Base-by-base conservation (phyloP, 108 stramenopile genomes). In the Pseudonitzschia pungens region DNA sequence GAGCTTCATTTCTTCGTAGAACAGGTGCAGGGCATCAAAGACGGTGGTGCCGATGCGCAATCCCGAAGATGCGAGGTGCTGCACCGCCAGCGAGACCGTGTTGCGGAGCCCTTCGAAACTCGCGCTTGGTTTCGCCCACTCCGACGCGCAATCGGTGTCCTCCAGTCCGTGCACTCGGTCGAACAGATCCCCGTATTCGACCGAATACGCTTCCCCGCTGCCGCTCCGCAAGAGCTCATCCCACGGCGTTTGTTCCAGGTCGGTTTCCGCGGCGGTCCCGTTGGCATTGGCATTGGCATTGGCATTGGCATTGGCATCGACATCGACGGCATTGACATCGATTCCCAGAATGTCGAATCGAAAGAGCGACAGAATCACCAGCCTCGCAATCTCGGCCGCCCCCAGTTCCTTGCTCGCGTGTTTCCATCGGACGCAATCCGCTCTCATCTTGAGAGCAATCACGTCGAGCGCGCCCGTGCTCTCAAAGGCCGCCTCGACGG, bases 1-100 rank as follows among this genome's bases (percentile, higher is more conserved):
- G 54, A 95, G 77, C 50, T 89, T 86, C 40, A 73, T 77, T 71
- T 95, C 91, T 67, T 95, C 89, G 52, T 88, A 89, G 22, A 95
- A 64, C 10, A 85, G 71, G 69, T 91, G 90, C 52, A 95, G 54
- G 0, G 87, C 68, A 78, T 89, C 86, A 75, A 92, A 91, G 50
- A 95, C 69, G 0, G 53, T 28, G 12, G 66, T 65, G 11, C 71
- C 27, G 28, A 68, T 22, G 8, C 3, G 7, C 31, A 20, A 22
- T 5, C 31, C 66, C 16, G 57, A 27, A 0, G 42, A 44, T 42
- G 55, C 43, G 10, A 70, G 20, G 14, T 70, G 70, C 26, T 69
- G 60, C 32, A 76, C 56, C n/a, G 74, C 12, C 32, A 60, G 32
- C 42, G 72, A 54, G 18, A 44, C 53, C 14, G 68, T 21, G 41